Evolutionary conservation across 2,329 filamentous ascomycete genomes (phyloP), one percentile per base, ranked within the genome.

Genomic region (Monosporascus sp.): DNA sequence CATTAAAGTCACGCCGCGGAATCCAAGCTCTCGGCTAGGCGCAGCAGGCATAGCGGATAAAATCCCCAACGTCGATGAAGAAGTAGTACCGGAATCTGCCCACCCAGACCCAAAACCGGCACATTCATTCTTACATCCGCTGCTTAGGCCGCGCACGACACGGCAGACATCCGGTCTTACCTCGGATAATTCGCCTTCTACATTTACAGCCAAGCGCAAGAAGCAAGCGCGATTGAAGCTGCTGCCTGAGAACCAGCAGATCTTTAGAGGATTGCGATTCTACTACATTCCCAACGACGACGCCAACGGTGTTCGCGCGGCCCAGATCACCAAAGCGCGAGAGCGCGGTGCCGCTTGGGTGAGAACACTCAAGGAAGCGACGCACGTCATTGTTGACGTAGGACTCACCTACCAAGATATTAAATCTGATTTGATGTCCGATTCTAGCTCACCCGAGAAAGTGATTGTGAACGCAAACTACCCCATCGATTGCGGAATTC

Each of bases 241-340:
- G 20, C 71, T 80, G 1, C 77, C 82, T 0, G 77, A 82, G 55
- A 65, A 68, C 1, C 69, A 80, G 52, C 77, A 80, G 58, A 76
- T 89, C 5, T 85, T 91, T 64, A 77, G 72, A 45, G 78, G 72
- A 0, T 68, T 88, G n/a, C 67, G 72, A 0, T 87, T 90, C 58
- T 89, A 83, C 70, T 96, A 94, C 66, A 82, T 96, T 6, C 93
- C 91, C 0, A 88, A 94, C 59, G 83, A 90, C 58, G 87, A 93
- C 57, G 79, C 88, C 47, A 82, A 85, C 35, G 79, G 81, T 11
- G 75, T 81, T 7, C 81, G 92, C 39, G 82, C 81, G 51, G 70
- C 85, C 53, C 84, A 89, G 4, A 96, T 97, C 50, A 79, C 79
- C 31, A 91, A 87, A 66, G 85, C 88, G 0, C 79, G 83, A 49